These are phyloP conservation scores for Dalbergia cultrata DNA, from an alignment of 306 rosid species.

Conservation along the genomic window DNA sequence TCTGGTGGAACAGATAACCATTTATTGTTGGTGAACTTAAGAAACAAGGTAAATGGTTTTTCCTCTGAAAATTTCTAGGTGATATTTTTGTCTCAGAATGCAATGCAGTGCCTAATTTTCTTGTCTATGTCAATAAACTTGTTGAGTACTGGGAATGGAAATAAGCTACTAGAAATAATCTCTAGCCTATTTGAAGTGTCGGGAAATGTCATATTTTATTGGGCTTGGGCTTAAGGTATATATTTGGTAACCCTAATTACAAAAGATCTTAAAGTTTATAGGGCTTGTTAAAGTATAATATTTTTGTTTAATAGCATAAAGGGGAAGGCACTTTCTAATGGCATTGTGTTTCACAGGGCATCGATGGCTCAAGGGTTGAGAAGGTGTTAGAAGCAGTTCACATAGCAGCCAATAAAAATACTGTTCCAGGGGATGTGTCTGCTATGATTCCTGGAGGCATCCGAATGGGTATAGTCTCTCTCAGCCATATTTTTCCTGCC, in stretches of 20 bases:
- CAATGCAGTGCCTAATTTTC: constrained; percentile 21
- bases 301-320: constrained; percentile 12
- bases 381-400: constrained; percentile 90
- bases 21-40: constrained; percentile 83
- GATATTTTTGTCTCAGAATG: constrained; percentile 26
- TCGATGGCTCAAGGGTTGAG: constrained; percentile 97
- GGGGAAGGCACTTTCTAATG: constrained; percentile 21
- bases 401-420: constrained; percentile 95
- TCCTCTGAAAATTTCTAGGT: constrained; percentile 38
- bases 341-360: constrained; percentile 63
- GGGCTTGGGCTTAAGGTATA: neutral
- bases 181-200: neutral
- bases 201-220: constrained; percentile 3
- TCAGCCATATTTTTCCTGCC: constrained; percentile 25
- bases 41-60: constrained; percentile 73
- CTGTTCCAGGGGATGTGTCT: constrained; percentile 98
- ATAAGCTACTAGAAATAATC: constrained; percentile 1
- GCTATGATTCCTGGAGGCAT: constrained; percentile 99
- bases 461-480: constrained; percentile 78
- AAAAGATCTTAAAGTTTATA: constrained; percentile 25
- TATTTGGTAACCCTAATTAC: constrained; percentile 15
- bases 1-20: constrained; percentile 99
- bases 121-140: constrained; percentile 23
- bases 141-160: constrained; percentile 24
- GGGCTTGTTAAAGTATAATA: neutral